Evolutionary conservation across 2,329 filamentous ascomycete species (phyloP), one percentile per base, ranked within the genome.

Genomic region (Furcasterigmium furcatum): DNA sequence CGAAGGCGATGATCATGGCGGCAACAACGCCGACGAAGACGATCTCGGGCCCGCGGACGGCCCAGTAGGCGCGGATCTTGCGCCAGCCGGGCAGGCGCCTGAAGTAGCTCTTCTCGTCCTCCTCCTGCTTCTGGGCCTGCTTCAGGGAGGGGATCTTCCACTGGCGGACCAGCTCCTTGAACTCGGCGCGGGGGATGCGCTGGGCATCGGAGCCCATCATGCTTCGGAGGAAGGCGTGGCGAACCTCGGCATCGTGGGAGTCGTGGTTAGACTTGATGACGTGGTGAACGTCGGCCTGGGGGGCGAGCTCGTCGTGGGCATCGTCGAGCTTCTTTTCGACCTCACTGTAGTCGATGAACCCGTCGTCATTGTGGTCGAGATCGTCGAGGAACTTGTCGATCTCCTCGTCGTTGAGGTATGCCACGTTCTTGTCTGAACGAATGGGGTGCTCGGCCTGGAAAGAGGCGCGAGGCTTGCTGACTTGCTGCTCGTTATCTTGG

Each of bases 301-400:
- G 72, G 5, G 68, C 67, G 41, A 81, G 64, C 52, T 79, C 69
- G 32, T 73, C 62, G 57, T 79, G 71, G 2, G 77, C 72, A 32
- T 73, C 58, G 34, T 80, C 74, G 2, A 82, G 66, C 49, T 78
- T 79, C 5, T 60, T 62, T 53, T 79, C 76, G 24, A 80, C 54
- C 51, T 80, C 76, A 44, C 58, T 57, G 53, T 78, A 79, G 46
- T 73, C 70, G 46, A 81, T 73, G 52, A 61, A 63, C 12, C 76
- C 76, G 55, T 80, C 71, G 18, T 66, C 65, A 48, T 80, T 67
- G 49, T 68, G 66, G 53, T 80, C 76, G 4, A 82, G 61, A 24
- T 75, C 72, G 46, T 77, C 64, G 34, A 81, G 62, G 44, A 82
- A 81, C 4, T 64, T 56, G 7, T 70, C 58, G 39, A 80, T 75